A percentile compares a stretch with the other conserved stretches of the same genome.
Evolutionary conservation across 78 protist genomes (phyloP).

Genomic region (slime mould (Dictyostelium discoideum)): dicty_2.7 NC_007089.4:1351001-1351500

Average conservation of each 20-base stretch:
- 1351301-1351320: neutral
- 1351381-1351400: neutral
- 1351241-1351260: neutral
- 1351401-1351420: neutral
- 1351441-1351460: neutral
- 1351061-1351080: slow-evolving; percentile 60
- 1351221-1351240: neutral
- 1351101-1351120: neutral
- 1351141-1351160: neutral
- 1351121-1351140: neutral
- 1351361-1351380: slow-evolving; percentile 13
- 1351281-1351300: neutral
- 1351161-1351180: slow-evolving; percentile 1
- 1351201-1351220: slow-evolving; percentile 19
- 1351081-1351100: neutral
- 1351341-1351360: slow-evolving; percentile 14
- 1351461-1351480: neutral
- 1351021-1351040: slow-evolving; percentile 58
- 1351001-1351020: slow-evolving; percentile 48
- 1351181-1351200: slow-evolving; percentile 27
- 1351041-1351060: slow-evolving; percentile 72
- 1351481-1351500: neutral
- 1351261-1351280: neutral
- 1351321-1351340: neutral
- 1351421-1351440: neutral